Evolutionary conservation across 1,284 basidiomycete species (phyloP).

Genomic region (Fistulina hepatica): DNA sequence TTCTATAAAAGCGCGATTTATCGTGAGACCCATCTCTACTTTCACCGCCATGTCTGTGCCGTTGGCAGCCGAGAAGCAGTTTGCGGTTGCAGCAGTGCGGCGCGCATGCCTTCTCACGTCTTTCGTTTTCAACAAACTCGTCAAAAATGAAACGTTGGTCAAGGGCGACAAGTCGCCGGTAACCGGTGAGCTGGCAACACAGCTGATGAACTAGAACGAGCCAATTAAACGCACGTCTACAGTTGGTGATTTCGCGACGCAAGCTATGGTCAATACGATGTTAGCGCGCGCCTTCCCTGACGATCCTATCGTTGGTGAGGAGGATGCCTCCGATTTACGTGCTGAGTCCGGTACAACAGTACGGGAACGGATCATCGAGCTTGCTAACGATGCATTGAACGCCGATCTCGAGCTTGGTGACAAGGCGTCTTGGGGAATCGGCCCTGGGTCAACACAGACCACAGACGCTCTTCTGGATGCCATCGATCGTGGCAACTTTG

Average conservation of each 20-base stretch:
- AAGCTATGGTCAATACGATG: slow-evolving; percentile 81
- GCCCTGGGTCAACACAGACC: slow-evolving; percentile 39
- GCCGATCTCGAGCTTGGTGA: slow-evolving; percentile 43
- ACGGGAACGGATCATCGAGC: slow-evolving; percentile 61
- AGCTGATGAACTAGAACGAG: neutral
- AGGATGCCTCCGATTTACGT: slow-evolving; percentile 80
- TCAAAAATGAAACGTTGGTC: slow-evolving; percentile 78
- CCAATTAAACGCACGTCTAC: slow-evolving; percentile 1
- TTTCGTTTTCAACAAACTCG: slow-evolving; percentile 81
- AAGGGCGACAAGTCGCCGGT: slow-evolving; percentile 96
- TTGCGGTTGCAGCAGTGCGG: slow-evolving; percentile 85
- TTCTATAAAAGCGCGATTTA: no score
- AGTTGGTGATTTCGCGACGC: slow-evolving; percentile 89
- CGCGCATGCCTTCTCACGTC: slow-evolving; percentile 79
- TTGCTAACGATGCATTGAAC: slow-evolving; percentile 77
- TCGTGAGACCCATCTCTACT: no score
- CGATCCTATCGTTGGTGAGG: slow-evolving; percentile 92
- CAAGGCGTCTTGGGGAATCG: slow-evolving; percentile 52
- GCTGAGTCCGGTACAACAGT: slow-evolving; percentile 36
- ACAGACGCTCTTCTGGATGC: slow-evolving; percentile 62
- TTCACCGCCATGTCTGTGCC: slow-evolving; percentile 17
- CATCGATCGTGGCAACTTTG: slow-evolving; percentile 78
- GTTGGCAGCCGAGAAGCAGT: slow-evolving; percentile 42
- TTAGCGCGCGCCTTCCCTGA: slow-evolving; percentile 66
- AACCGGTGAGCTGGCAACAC: slow-evolving; percentile 49